Evolutionary conservation across 2,329 filamentous ascomycete genomes (phyloP).

Genomic region (Colletotrichum eremochloae): DNA sequence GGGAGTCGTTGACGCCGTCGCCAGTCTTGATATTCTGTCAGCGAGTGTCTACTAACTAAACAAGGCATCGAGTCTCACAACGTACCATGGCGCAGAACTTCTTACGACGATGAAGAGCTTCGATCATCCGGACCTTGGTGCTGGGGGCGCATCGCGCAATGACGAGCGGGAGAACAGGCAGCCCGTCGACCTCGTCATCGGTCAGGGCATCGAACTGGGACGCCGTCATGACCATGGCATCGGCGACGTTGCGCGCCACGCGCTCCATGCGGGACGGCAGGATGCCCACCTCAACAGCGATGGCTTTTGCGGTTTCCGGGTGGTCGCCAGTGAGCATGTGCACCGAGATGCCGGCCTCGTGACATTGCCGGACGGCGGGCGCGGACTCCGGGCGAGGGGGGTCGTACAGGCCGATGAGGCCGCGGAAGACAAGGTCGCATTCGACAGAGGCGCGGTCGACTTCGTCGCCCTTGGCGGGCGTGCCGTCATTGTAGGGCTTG

Average conservation of each 20-base stretch:
- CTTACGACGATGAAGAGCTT: constrained; percentile 75
- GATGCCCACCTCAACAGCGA: constrained; percentile 73
- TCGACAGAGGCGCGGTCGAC: constrained; percentile 69
- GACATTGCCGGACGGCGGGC: constrained; percentile 69
- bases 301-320: constrained; percentile 72
- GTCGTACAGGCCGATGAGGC: constrained; percentile 78
- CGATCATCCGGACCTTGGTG: constrained; percentile 82
- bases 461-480: constrained; percentile 57
- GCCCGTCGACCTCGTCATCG: constrained; percentile 73
- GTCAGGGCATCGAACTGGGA: constrained; percentile 73
- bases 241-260: constrained; percentile 65
- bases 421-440: constrained; percentile 72
- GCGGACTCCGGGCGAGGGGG: constrained; percentile 78
- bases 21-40: constrained; percentile 62
- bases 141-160: constrained; percentile 77
- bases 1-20: constrained; percentile 81
- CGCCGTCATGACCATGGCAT: constrained; percentile 74
- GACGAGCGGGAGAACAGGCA: constrained; percentile 76
- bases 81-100: constrained; percentile 75
- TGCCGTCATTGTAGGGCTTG: constrained; percentile 53
- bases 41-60: background rate
- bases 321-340: constrained; percentile 79
- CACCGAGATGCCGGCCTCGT: constrained; percentile 73
- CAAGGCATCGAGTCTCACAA: background rate
- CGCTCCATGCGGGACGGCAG: constrained; percentile 62